Evolutionary conservation across 306 rosid species (phyloP), one percentile per base, ranked within the genome.

Genomic region (Mimosa bimucronata): DNA sequence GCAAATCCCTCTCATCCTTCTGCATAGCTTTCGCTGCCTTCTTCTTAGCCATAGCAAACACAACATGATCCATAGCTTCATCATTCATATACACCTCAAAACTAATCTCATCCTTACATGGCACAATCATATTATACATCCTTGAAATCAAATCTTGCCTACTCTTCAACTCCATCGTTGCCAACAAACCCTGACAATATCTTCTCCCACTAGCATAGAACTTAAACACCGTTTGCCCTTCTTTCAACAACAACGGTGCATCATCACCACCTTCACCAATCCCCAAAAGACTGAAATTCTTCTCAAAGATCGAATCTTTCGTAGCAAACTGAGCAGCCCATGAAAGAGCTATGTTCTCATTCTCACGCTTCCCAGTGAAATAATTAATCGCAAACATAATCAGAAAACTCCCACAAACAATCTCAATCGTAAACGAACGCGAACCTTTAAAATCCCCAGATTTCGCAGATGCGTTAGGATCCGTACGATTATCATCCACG

Each of bases 161-260:
- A 88, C 97, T 93, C 88, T 96, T 93, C 85, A 93, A 83, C 85
- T 96, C 99, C 88, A 96, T 84, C 3, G 97, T 93, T 0, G 98
- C 99, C 89, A 96, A 40, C 83, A 96, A 68, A 0, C 99, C 97
- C 84, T 89, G 99, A 80, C 97, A 93, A 79, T 83, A 93, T 83
- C 99, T 88, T 62, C 99, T 84, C 23, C 99, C 99, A 14, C 98
- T 95, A 8, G 99, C 98, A 74, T 95, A 93, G 81, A 93, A 96
- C 83, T 93, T 96, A 87, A 96, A 96, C 37, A 90, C 81, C 19
- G 91, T 96, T 72, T 90, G 97, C 9, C 99, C 98, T 48, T 96
- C 99, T 77, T 93, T 93, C 71, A 96, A 66, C 74, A 95, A 79
- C 87, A 91, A 70, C 6, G 99, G 98, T 14, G 98, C 38, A 28